Evolutionary conservation across 1,139 yeast genomes (phyloP), one percentile per base, ranked within the genome.

Genomic region (Scheffersomyces stambukii): DNA sequence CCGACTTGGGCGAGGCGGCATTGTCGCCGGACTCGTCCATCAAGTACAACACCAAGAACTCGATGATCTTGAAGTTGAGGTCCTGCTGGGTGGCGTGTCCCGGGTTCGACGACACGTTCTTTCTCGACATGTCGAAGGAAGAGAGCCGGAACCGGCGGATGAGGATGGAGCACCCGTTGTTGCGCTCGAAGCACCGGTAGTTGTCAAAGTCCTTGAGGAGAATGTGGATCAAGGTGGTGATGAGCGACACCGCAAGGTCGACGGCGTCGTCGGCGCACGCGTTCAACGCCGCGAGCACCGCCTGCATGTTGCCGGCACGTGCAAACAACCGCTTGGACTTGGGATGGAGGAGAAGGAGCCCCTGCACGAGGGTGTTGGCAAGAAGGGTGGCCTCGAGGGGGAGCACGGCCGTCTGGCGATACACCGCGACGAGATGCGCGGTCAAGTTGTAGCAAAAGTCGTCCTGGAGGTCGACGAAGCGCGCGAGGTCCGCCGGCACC

Each of bases 41-140:
- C 35, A 82, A 54, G 45, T 83, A 82, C 46, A 82, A 80, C 35
- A 82, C 71, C 33, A 82, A 57, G 48, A 82, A 82, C 53, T 83
- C 93, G 28, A 82, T 68, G 16, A 80, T 70, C 43, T 80, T 77
- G 40, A 81, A 72, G 37, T 71, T 71, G 9, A 75, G 57, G 23
- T 59, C 63, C 38, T 72, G 75, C 44, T 49, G 65, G 38, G 32
- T 30, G 27, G 31, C 16, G 13, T 31, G 24, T n/a, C 19, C 23
- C 13, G 23, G 30, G 14, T 36, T 35, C 7, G 16, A 19, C 21
- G 24, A 27, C 9, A 29, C 32, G 19, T 23, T 42, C 42, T 9
- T 34, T 30, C 15, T 36, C 31, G 23, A 30, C 28, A 30, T 24
- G 20, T 41, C 35, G 13, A 36, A 31, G 14, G 50, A 39, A 14